These are phyloP conservation scores for Torulaspora franciscae DNA, from an alignment of 805 yeast genomes.

Conservation along the genomic window DNA sequence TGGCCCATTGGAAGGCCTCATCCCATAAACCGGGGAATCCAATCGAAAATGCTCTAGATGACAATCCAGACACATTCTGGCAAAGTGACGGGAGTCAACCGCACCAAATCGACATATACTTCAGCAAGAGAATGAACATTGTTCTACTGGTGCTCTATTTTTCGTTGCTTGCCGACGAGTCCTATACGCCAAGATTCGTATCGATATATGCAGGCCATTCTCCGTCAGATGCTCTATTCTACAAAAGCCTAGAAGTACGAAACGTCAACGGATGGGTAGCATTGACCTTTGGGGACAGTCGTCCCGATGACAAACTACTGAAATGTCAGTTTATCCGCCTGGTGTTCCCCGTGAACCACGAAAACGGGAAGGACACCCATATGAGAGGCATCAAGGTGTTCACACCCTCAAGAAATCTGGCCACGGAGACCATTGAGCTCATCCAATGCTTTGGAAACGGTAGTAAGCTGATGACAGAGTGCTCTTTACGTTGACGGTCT, in stretches of 20 bases:
- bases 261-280: conserved; percentile 35
- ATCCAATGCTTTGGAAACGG: conserved; percentile 9
- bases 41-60: conserved; percentile 65
- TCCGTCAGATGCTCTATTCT: conserved; percentile 26
- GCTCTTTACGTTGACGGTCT: conserved; percentile 6
- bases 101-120: conserved; percentile 72
- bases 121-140: conserved; percentile 68
- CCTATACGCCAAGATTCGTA: conserved; percentile 69
- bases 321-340: conserved; percentile 32
- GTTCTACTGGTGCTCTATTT: conserved; percentile 66
- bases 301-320: conserved; percentile 21
- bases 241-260: conserved; percentile 26
- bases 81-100: conserved; percentile 94
- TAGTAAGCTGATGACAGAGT: conserved; percentile 9
- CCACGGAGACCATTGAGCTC: conserved; percentile 13
- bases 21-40: conserved; percentile 72
- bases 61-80: conserved; percentile 74
- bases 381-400: conserved; percentile 58
- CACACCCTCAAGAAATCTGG: conserved; percentile 12
- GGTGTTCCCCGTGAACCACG: conserved; percentile 56
- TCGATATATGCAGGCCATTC: conserved; percentile 34
- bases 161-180: conserved; percentile 72
- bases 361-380: conserved; percentile 94
- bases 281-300: conserved; percentile 26
- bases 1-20: conserved; percentile 82